phyloP scores from a whole-genome alignment of 441 rosid genomes.

The Euphorbia corollata region DNA sequence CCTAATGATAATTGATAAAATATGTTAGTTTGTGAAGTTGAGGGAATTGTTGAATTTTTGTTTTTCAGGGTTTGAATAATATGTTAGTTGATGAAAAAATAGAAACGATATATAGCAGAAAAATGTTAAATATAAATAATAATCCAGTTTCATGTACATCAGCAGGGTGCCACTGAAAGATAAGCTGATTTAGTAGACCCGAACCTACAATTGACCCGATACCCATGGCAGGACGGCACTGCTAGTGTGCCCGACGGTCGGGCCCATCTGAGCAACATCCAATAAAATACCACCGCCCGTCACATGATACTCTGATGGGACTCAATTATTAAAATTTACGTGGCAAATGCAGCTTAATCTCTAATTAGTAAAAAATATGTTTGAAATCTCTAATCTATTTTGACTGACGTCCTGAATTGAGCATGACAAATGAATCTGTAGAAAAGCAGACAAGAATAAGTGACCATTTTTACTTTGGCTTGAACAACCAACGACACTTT shows the following conservation, averaged over 20 bases:
- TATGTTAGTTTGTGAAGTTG: too few species aligned
- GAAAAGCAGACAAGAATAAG: not conserved
- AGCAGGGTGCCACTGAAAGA: not conserved
- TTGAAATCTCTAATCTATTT: not conserved
- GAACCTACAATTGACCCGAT: not conserved
- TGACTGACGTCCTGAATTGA: not conserved
- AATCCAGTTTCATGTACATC: not conserved
- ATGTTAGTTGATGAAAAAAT: too few species aligned
- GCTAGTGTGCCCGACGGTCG: slow-evolving; percentile 12
- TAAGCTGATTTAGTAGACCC: not conserved
- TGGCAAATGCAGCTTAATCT: not conserved
- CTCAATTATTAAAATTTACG: not conserved
- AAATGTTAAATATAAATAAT: not conserved
- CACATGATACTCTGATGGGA: slow-evolving; percentile 16
- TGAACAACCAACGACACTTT: not conserved
- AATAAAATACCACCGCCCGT: slow-evolving; percentile 37
- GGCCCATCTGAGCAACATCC: slow-evolving; percentile 4
- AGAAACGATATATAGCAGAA: not conserved
- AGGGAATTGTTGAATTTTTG: too few species aligned
- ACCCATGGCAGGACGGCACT: slow-evolving; percentile 6
- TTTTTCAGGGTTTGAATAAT: too few species aligned
- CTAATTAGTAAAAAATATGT: not conserved
- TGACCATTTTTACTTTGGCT: not conserved
- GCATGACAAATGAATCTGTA: not conserved
- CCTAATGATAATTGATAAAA: too few species aligned